Percentiles rank a stretch among this genome's conserved stretches.
Conservation (phyloP, 495 filamentous ascomycete genomes). For the Schizothecium vesticola region DNA sequence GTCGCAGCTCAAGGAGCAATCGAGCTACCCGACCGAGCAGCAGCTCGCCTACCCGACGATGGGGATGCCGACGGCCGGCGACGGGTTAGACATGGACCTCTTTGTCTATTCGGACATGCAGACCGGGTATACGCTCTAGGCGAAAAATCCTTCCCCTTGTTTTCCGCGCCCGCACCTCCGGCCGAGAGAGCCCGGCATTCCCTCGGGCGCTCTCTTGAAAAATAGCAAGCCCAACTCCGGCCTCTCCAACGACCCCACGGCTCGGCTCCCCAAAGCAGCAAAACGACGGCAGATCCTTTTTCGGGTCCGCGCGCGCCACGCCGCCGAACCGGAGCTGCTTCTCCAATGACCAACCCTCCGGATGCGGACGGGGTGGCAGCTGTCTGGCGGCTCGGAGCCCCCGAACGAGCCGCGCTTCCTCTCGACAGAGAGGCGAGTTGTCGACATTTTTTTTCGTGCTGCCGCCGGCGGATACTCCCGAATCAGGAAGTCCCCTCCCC, state of each 20-base stretch:
- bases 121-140: slow-evolving; percentile 21
- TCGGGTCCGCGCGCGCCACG: neutral
- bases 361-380: neutral
- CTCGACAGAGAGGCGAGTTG: neutral
- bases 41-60: slow-evolving; percentile 16
- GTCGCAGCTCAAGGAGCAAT: slow-evolving; percentile 21
- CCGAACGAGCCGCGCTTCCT: neutral
- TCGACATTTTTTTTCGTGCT: neutral
- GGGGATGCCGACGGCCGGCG: slow-evolving; percentile 12
- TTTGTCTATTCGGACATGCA: slow-evolving; percentile 28
- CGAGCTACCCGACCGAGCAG: slow-evolving; percentile 16
- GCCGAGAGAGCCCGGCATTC: neutral
- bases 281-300: neutral
- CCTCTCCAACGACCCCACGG: neutral
- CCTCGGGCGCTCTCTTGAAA: neutral
- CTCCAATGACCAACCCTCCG: neutral
- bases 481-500: neutral
- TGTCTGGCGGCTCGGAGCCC: neutral
- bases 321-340: neutral
- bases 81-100: slow-evolving; percentile 26
- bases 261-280: neutral
- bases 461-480: neutral
- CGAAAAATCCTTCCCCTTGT: neutral
- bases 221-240: neutral
- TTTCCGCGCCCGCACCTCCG: neutral